A percentile compares a stretch with the other conserved stretches of the same genome.
Conservation (phyloP, 2,329 filamentous ascomycete genomes). For the Aspergillus aculeatus region DNA sequence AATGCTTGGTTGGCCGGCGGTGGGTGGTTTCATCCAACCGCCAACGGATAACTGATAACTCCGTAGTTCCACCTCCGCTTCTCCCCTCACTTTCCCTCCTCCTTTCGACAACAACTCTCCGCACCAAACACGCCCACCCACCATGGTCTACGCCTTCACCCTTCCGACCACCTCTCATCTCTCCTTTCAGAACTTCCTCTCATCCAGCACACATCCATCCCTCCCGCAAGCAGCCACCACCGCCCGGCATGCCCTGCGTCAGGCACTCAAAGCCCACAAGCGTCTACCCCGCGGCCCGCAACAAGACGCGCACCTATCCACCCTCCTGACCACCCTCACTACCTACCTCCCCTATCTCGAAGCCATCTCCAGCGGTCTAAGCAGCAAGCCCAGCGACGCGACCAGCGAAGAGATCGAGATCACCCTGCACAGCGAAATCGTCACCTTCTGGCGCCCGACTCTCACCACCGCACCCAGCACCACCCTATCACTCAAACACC, state of each 20-base stretch:
- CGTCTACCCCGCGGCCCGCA: constrained; percentile 67
- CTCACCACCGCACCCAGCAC: constrained; percentile 54
- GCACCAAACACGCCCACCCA: constrained; percentile 15
- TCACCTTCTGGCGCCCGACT: constrained; percentile 78
- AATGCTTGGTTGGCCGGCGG: constrained; percentile 15
- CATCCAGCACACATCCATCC: constrained; percentile 81
- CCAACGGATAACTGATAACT: constrained; percentile 12
- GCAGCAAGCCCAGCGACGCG: constrained; percentile 49
- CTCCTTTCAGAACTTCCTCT: constrained; percentile 74
- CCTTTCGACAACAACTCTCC: constrained; percentile 3
- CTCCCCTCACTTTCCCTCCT: background rate
- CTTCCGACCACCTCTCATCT: constrained; percentile 88
- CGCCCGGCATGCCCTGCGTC: constrained; percentile 76
- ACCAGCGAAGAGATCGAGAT: constrained; percentile 65
- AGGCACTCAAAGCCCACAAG: constrained; percentile 85
- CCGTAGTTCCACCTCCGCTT: constrained; percentile 15
- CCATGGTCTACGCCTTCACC: constrained; percentile 85
- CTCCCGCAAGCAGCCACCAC: constrained; percentile 80
- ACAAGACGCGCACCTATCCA: constrained; percentile 68
- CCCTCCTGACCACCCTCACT: constrained; percentile 67
- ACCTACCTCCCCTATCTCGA: constrained; percentile 82
- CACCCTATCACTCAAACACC: constrained; percentile 32
- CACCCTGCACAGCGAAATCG: constrained; percentile 65
- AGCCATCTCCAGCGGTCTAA: constrained; percentile 71
- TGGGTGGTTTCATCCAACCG: constrained; percentile 20